phyloP scores from a whole-genome alignment of 176 grass and related monocot species.

The Musa troglodytarum region DNA sequence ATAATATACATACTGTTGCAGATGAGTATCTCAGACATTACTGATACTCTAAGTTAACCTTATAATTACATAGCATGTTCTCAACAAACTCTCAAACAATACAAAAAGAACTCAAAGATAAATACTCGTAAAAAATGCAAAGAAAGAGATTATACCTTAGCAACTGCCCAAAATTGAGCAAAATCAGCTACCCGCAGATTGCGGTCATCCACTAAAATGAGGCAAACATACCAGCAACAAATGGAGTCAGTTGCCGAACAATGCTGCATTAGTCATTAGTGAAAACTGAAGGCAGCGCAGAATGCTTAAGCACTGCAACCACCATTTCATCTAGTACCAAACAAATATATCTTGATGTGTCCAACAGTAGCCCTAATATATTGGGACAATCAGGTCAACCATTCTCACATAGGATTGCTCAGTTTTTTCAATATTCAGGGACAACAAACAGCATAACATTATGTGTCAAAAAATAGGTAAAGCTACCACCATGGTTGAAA shows the following conservation, averaged over 20 bases:
- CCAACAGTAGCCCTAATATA: constrained; percentile 14
- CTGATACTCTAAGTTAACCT: not conserved
- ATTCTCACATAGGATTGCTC: not conserved
- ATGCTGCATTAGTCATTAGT: constrained; percentile 70
- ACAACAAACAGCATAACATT: not conserved
- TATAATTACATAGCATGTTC: not conserved
- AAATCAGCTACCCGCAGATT: constrained; percentile 99
- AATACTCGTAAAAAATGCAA: constrained; percentile 40
- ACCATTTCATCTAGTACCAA: constrained; percentile 50
- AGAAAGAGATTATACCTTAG: constrained; percentile 89
- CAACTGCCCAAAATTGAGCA: constrained; percentile 99
- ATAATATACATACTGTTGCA: not conserved
- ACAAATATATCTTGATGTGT: constrained; percentile 29
- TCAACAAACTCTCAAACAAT: constrained; percentile 8
- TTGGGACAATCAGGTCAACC: constrained; percentile 9
- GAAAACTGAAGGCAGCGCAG: constrained; percentile 54
- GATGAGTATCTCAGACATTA: not conserved
- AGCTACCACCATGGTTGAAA: no score
- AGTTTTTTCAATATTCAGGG: not conserved
- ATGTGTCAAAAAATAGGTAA: no score
- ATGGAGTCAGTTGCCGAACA: constrained; percentile 82
- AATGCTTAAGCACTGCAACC: constrained; percentile 33
- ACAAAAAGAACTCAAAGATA: constrained; percentile 35
- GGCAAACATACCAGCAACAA: constrained; percentile 86
- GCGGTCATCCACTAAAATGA: constrained; percentile 99